These are phyloP conservation scores for Ceratobasidium sp. DNA, from an alignment of 1,284 basidiomycete species.

Conservation along the genomic window DNA sequence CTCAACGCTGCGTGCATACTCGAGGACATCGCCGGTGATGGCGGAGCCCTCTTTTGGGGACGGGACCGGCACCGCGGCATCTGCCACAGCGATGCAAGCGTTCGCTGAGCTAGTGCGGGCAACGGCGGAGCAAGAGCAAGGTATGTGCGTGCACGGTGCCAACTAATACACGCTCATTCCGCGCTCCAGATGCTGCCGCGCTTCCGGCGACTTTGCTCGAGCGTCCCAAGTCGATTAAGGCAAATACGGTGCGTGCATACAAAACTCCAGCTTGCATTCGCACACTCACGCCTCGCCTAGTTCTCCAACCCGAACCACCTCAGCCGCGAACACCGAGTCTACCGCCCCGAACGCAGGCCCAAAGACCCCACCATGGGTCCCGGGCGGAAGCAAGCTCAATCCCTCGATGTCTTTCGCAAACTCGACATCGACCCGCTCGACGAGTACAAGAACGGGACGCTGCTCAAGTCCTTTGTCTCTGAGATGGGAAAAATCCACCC, in stretches of 20 bases:
- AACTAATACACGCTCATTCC: conserved; percentile 18
- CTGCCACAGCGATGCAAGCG: conserved; percentile 20
- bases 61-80: background rate
- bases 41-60: background rate
- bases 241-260: conserved; percentile 21
- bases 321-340: conserved; percentile 33
- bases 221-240: conserved; percentile 4
- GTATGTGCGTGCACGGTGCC: background rate
- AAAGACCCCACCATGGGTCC: conserved; percentile 62
- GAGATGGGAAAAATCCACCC: conserved; percentile 87
- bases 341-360: conserved; percentile 7
- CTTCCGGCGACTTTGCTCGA: conserved; percentile 35
- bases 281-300: conserved; percentile 12
- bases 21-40: conserved; percentile 1
- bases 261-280: background rate
- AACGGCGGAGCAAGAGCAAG: conserved; percentile 34
- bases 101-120: conserved; percentile 34
- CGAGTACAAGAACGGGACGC: conserved; percentile 65
- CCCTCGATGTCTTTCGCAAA: conserved; percentile 66
- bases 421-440: conserved; percentile 55
- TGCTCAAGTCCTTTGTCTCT: conserved; percentile 77
- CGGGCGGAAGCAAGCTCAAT: conserved; percentile 61
- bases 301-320: conserved; percentile 27
- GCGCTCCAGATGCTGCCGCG: conserved; percentile 26
- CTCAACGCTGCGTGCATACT: conserved; percentile 14